Conservation (phyloP, 306 rosid species). For the Chamaecrista fasciculata region DNA sequence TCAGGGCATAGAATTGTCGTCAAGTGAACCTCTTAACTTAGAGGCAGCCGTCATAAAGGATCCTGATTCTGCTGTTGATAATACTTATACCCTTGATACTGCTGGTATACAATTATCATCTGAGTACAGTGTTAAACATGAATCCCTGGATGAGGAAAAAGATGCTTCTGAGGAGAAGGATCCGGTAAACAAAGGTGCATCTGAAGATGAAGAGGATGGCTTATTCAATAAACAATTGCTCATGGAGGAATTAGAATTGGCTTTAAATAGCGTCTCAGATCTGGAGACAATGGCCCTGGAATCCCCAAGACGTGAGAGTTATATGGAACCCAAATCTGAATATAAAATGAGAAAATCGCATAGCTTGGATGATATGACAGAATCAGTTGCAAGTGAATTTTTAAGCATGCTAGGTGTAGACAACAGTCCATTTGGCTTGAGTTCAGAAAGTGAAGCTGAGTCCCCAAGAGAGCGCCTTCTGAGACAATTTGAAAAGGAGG, state of each 20-base stretch:
- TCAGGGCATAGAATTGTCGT: slow-evolving; percentile 50
- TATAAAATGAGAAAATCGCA: slow-evolving; percentile 36
- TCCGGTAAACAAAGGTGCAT: slow-evolving; percentile 28
- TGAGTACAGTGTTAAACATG: slow-evolving; percentile 30
- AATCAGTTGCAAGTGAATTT: slow-evolving; percentile 67
- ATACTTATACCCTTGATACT: slow-evolving; percentile 26
- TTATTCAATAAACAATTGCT: slow-evolving; percentile 53
- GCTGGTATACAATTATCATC: slow-evolving; percentile 32
- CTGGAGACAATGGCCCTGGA: slow-evolving; percentile 58
- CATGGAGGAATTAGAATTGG: slow-evolving; percentile 77
- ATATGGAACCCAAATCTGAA: slow-evolving; percentile 38
- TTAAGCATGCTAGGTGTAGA: slow-evolving; percentile 65
- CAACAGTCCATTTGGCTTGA: slow-evolving; percentile 52
- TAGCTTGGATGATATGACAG: slow-evolving; percentile 67
- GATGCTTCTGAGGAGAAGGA: slow-evolving; percentile 33
- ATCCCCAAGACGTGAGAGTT: slow-evolving; percentile 51
- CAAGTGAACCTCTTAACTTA: slow-evolving; percentile 33
- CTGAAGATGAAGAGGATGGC: slow-evolving; percentile 36
- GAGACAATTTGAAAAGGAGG: slow-evolving; percentile 79
- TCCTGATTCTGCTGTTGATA: slow-evolving; percentile 37
- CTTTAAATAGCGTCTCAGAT: slow-evolving; percentile 52
- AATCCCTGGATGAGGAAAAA: slow-evolving; percentile 35
- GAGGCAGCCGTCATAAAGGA: slow-evolving; percentile 39
- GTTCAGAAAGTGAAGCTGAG: slow-evolving; percentile 69
- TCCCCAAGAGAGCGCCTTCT: slow-evolving; percentile 92